Percentiles rank a stretch among this genome's conserved stretches.
Evolutionary conservation across 1,139 yeast genomes (phyloP).

Genomic region (Suhomyces panamericanus): DNA sequence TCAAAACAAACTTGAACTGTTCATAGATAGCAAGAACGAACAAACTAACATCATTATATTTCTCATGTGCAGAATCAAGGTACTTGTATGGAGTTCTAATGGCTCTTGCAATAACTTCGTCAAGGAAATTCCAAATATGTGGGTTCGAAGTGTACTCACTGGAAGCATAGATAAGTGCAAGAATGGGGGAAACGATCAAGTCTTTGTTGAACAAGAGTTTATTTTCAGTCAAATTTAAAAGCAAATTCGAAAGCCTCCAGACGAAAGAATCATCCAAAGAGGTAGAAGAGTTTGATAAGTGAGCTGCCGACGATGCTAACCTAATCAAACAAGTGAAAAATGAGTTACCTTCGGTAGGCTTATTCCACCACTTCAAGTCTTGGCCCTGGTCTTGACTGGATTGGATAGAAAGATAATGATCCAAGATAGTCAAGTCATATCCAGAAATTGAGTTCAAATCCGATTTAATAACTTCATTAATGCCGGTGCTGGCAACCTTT

Average conservation of each 20-base stretch:
- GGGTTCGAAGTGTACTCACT: slow-evolving; percentile 4
- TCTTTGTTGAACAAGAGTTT: slow-evolving; percentile 48
- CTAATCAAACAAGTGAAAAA: slow-evolving; percentile 61
- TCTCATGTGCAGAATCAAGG: slow-evolving; percentile 58
- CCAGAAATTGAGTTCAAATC: slow-evolving; percentile 35
- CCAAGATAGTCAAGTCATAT: slow-evolving; percentile 55
- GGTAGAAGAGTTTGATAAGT: slow-evolving; percentile 34
- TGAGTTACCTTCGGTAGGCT: slow-evolving; percentile 45
- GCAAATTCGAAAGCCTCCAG: slow-evolving; percentile 26
- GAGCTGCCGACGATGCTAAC: slow-evolving; percentile 40
- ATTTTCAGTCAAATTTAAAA: slow-evolving; percentile 24
- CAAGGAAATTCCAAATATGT: slow-evolving; percentile 57
- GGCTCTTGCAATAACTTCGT: slow-evolving; percentile 71
- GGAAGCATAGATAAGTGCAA: slow-evolving; percentile 44
- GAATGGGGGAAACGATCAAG: slow-evolving; percentile 45
- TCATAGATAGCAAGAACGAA: slow-evolving; percentile 67
- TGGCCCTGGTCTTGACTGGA: slow-evolving; percentile 36
- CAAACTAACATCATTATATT: slow-evolving; percentile 54
- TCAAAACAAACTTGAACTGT: slow-evolving; percentile 60
- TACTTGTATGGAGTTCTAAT: slow-evolving; percentile 80
- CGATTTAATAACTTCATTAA: slow-evolving; percentile 20
- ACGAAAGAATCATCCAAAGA: slow-evolving; percentile 19
- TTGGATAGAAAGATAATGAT: slow-evolving; percentile 44
- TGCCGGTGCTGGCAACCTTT: slow-evolving; percentile 23
- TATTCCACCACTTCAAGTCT: slow-evolving; percentile 67